These are phyloP conservation scores for Candida nemodendra DNA, from an alignment of 805 yeast genomes.

Conservation along the genomic window DNA sequence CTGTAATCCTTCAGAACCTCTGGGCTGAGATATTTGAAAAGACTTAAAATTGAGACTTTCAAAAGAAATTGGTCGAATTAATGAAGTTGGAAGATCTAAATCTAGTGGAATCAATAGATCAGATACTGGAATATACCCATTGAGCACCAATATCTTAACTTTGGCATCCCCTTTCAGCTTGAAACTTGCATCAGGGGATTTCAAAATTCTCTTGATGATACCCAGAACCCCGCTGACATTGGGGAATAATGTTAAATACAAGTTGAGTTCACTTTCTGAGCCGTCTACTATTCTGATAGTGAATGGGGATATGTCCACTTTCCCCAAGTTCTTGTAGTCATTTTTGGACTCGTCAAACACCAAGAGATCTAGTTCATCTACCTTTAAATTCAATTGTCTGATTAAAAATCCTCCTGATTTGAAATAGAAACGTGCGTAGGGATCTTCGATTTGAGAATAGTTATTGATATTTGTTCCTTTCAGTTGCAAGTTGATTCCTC, in stretches of 20 bases:
- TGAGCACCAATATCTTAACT: constrained; percentile 31
- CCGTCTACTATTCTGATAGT: constrained; percentile 31
- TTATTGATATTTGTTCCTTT: constrained; percentile 32
- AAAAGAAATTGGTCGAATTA: constrained; percentile 19
- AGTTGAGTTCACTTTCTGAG: constrained; percentile 24
- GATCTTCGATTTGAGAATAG: constrained; percentile 31
- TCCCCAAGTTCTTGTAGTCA: constrained; percentile 31
- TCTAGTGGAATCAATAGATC: constrained; percentile 32
- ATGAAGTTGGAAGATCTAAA: constrained; percentile 26
- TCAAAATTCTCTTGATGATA: constrained; percentile 32
- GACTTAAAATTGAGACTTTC: constrained; percentile 26
- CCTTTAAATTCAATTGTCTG: constrained; percentile 28
- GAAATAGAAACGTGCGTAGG: constrained; percentile 27
- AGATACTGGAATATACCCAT: constrained; percentile 34
- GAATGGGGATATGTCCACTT: constrained; percentile 34
- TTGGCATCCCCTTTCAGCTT: constrained; percentile 35
- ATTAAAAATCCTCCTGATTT: constrained; percentile 33
- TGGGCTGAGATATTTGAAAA: constrained; percentile 23
- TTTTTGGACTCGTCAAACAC: constrained; percentile 25
- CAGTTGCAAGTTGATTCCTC: constrained; percentile 33
- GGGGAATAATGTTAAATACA: constrained; percentile 34
- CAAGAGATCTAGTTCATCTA: constrained; percentile 32
- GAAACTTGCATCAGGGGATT: constrained; percentile 31
- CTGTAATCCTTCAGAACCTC: constrained; percentile 24
- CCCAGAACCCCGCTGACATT: constrained; percentile 32